Percentiles rank a stretch among this genome's conserved stretches.
Conservation (phyloP, 2,329 filamentous ascomycete genomes). For the Alternaria burnsii region DNA sequence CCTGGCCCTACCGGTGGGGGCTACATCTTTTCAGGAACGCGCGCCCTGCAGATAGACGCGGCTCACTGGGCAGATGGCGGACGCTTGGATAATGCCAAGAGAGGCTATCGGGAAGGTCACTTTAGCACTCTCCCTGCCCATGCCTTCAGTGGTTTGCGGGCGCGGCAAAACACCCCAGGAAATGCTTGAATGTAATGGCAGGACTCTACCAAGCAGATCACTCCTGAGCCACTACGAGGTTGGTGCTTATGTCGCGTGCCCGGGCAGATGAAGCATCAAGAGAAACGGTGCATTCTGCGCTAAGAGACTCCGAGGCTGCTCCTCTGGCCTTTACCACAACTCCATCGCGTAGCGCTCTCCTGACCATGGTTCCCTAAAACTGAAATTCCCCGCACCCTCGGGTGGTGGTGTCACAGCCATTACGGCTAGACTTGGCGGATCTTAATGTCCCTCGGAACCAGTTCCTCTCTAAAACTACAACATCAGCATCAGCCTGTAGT, state of each 20-base stretch:
- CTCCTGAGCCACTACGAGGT: background rate
- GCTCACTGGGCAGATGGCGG: conserved; percentile 18
- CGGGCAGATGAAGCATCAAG: background rate
- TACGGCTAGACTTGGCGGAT: background rate
- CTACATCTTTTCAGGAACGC: conserved; percentile 27
- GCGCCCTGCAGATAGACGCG: conserved; percentile 21
- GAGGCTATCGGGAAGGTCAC: conserved; percentile 16
- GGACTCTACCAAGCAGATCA: conserved; percentile 3
- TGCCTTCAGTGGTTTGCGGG: conserved; percentile 12
- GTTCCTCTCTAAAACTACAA: background rate
- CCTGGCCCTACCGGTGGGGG: conserved; percentile 16
- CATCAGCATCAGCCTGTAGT: background rate
- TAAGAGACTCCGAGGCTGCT: background rate
- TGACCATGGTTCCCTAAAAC: conserved; percentile 1
- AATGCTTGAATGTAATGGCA: conserved; percentile 3
- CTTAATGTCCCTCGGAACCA: background rate
- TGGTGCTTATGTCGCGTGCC: conserved; percentile 17
- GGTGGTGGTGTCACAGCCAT: background rate
- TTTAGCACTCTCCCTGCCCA: conserved; percentile 11
- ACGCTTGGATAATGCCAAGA: conserved; percentile 12
- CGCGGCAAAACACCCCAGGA: conserved; percentile 2
- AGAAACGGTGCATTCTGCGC: conserved; percentile 11
- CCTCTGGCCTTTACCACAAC: background rate
- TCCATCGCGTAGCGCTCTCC: conserved; percentile 2
- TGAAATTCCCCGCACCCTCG: conserved; percentile 1